Percentiles rank a stretch among this genome's conserved stretches.
Evolutionary conservation across 305 asterid species (phyloP).

Genomic region (Fraxinus baroniana): DNA sequence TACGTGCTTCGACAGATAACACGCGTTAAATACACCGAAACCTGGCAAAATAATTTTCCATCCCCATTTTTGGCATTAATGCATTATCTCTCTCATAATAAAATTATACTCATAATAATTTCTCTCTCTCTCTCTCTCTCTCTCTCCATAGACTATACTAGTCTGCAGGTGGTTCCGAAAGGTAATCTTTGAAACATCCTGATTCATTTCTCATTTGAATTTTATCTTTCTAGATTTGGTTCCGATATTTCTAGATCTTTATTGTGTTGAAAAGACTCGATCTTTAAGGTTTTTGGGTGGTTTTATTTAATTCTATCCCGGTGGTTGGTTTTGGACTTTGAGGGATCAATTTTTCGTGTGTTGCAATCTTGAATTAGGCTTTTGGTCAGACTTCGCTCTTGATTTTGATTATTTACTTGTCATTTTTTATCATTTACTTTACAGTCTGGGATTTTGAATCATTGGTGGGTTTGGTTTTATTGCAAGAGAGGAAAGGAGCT

Average conservation of each 20-base stretch:
- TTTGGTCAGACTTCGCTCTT: slow-evolving; percentile 1
- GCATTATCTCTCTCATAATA: not conserved
- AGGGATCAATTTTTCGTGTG: slow-evolving; percentile 25
- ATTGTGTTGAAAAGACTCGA: slow-evolving; percentile 23
- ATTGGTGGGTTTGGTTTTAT: not conserved
- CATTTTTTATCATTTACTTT: not conserved
- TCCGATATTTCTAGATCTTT: slow-evolving; percentile 33
- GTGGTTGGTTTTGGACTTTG: slow-evolving; percentile 34
- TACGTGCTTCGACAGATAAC: not conserved
- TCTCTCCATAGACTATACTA: not conserved
- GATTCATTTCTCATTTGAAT: slow-evolving; percentile 8
- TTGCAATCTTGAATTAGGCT: slow-evolving; percentile 33
- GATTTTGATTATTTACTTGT: not conserved
- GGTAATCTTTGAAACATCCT: slow-evolving; percentile 40
- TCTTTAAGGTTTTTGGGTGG: slow-evolving; percentile 31
- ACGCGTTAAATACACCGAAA: not conserved
- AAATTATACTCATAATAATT: not conserved
- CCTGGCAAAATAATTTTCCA: not conserved
- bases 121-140: not conserved
- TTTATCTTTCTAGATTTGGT: slow-evolving; percentile 21
- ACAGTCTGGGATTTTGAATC: not conserved
- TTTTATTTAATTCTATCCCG: slow-evolving; percentile 30
- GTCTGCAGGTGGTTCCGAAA: slow-evolving; percentile 25
- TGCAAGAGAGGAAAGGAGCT: slow-evolving; percentile 4
- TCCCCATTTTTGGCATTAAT: not conserved